Evolutionary conservation across 2,329 filamentous ascomycete species (phyloP).

Genomic region (Fusarium anthophilum): DNA sequence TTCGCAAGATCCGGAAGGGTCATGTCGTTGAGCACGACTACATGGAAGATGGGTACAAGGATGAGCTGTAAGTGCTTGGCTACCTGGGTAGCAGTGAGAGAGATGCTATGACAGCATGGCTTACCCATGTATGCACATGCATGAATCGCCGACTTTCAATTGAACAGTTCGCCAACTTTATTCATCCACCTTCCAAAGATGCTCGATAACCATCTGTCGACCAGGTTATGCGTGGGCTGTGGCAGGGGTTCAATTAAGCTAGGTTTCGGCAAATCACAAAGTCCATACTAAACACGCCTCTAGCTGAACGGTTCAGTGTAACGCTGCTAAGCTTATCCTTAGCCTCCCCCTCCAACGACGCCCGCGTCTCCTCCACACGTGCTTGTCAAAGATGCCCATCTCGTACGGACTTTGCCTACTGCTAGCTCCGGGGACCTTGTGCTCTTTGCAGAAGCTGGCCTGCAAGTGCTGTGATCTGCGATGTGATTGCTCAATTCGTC

Average conservation of each 20-base stretch:
- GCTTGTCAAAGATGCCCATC: conserved; percentile 19
- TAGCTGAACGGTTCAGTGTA: conserved; percentile 11
- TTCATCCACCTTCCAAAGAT: neutral
- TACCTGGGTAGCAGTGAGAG: neutral
- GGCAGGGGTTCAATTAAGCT: conserved; percentile 22
- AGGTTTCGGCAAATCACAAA: conserved; percentile 37
- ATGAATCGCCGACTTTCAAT: conserved; percentile 1
- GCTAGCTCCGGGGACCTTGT: conserved; percentile 21
- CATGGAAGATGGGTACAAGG: conserved; percentile 15
- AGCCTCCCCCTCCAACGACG: conserved; percentile 33
- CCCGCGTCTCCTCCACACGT: conserved; percentile 36
- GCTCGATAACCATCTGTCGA: neutral
- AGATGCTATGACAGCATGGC: conserved; percentile 8
- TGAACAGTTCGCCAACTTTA: neutral
- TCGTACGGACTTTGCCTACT: neutral
- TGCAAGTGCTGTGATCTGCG: conserved; percentile 34
- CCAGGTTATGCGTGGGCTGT: conserved; percentile 11
- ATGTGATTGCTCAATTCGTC: conserved; percentile 15
- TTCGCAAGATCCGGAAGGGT: conserved; percentile 30
- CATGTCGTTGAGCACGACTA: neutral
- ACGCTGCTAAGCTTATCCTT: conserved; percentile 25
- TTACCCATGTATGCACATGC: conserved; percentile 8
- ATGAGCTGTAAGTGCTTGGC: conserved; percentile 42
- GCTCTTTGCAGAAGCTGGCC: conserved; percentile 14
- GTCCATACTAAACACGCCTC: conserved; percentile 33